Evolutionary conservation across 495 filamentous ascomycete genomes (phyloP).

Genomic region (Penicillium taxi): DNA sequence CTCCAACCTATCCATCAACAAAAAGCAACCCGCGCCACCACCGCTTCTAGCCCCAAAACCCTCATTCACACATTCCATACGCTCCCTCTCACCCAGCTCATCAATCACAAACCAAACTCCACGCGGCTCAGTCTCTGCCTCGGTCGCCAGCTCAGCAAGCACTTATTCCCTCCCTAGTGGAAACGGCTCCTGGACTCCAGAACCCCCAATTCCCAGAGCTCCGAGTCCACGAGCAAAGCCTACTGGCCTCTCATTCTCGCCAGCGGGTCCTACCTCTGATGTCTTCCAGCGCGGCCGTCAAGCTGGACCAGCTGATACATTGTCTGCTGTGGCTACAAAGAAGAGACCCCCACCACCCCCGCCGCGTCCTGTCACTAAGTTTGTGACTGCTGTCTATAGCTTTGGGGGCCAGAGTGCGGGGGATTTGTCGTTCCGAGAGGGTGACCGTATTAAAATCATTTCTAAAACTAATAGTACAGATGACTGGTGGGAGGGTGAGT

Average conservation of each 20-base stretch:
- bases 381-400: constrained; percentile 72
- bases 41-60: constrained; percentile 17
- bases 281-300: constrained; percentile 42
- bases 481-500: constrained; percentile 94
- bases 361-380: constrained; percentile 30
- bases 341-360: constrained; percentile 59
- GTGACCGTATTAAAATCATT: constrained; percentile 75
- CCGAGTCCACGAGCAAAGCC: constrained; percentile 13
- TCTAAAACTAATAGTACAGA: constrained; percentile 79
- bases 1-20: constrained; percentile 4
- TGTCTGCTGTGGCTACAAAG: constrained; percentile 26
- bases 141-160: constrained; percentile 15
- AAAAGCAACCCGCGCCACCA: constrained; percentile 16
- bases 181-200: constrained; percentile 13
- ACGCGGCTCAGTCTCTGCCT: constrained; percentile 5
- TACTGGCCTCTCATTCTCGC: constrained; percentile 17
- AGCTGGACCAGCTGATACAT: constrained; percentile 7
- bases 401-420: constrained; percentile 65
- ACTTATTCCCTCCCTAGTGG: constrained; percentile 19
- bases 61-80: constrained; percentile 4
- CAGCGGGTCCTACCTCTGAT: constrained; percentile 32
- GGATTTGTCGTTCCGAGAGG: constrained; percentile 75
- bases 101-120: constrained; percentile 13
- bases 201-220: neutral
- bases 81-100: constrained; percentile 11